Conservation (phyloP, 1,284 basidiomycete genomes). For the Leccinum cinnamomeum region DNA sequence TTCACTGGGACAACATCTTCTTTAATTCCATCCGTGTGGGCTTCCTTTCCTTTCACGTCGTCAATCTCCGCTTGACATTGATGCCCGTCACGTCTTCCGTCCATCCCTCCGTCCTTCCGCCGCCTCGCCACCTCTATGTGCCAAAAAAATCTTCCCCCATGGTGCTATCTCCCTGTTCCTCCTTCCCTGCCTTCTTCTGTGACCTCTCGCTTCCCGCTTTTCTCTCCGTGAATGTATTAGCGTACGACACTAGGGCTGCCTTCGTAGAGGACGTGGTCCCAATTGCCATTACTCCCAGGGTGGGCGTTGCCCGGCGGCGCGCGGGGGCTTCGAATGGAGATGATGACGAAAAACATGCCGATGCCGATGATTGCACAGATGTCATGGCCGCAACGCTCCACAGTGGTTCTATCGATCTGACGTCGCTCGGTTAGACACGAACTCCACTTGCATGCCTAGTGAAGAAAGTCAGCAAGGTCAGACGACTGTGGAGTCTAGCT, state of each 20-base stretch:
- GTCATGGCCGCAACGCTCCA: constrained; percentile 3
- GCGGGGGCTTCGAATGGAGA: no score
- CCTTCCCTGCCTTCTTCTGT: constrained; percentile 2
- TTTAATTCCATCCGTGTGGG: neutral
- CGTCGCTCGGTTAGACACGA: neutral
- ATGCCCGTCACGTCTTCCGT: constrained; percentile 22
- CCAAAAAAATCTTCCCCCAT: constrained; percentile 19
- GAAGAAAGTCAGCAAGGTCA: neutral
- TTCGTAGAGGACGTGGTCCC: constrained; percentile 25
- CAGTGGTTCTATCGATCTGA: neutral
- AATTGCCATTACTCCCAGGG: constrained; percentile 6
- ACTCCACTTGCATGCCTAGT: neutral
- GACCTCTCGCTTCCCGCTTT: constrained; percentile 4
- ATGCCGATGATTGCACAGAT: constrained; percentile 13
- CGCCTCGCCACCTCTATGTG: constrained; percentile 6
- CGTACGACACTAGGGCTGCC: constrained; percentile 41
- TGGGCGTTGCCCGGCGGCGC: no score
- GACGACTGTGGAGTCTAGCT: neutral
- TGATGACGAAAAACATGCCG: constrained; percentile 3
- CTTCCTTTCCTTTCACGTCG: constrained; percentile 2
- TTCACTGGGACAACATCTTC: neutral
- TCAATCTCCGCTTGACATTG: constrained; percentile 30
- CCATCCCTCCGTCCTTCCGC: constrained; percentile 15
- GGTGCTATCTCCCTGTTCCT: constrained; percentile 10
- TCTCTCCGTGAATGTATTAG: constrained; percentile 19